Evolutionary conservation across 768 basidiomycete genomes (phyloP).

Genomic region (Sistotremastrum niveocremeum): DNA sequence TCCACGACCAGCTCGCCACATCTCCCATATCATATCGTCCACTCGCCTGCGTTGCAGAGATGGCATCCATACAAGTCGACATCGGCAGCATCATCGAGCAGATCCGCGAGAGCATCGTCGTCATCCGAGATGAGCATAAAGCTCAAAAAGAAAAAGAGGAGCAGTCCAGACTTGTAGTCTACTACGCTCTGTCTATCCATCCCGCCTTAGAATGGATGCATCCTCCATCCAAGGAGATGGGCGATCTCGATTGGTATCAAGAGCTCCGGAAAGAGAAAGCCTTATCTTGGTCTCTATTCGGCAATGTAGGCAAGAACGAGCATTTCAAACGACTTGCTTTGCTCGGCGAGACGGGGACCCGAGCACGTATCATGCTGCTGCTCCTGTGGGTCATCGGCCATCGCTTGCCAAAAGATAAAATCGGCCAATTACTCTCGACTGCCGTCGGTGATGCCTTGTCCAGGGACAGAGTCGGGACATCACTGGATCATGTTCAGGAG

Average conservation of each 20-base stretch:
- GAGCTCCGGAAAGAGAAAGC: conserved; percentile 1
- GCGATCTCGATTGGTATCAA: conserved; percentile 10
- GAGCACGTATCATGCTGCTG: conserved; percentile 13
- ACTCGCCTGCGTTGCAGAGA: too few species aligned
- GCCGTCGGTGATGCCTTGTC: conserved; percentile 9
- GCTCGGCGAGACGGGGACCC: conserved; percentile 9
- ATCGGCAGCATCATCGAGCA: too few species aligned
- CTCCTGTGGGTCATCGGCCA: conserved; percentile 14
- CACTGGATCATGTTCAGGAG: conserved; percentile 3
- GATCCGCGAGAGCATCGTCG: too few species aligned
- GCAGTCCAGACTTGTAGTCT: conserved; percentile 9
- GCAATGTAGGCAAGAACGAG: conserved; percentile 8
- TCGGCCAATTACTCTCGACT: conserved; percentile 8
- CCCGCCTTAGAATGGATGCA: conserved; percentile 11
- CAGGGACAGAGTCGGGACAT: not conserved
- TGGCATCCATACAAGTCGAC: too few species aligned
- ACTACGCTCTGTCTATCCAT: conserved; percentile 10
- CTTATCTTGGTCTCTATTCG: conserved; percentile 1
- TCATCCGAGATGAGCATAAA: too few species aligned
- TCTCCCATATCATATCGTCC: too few species aligned
- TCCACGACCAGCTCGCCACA: too few species aligned
- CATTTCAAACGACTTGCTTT: conserved; percentile 9
- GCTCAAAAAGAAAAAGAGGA: conserved; percentile 4
- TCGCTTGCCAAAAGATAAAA: conserved; percentile 7
- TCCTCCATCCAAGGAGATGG: conserved; percentile 9